Percentiles rank a stretch among this genome's conserved stretches.
Evolutionary conservation across 441 rosid genomes (phyloP).

Genomic region (Croton laevigatus): DNA sequence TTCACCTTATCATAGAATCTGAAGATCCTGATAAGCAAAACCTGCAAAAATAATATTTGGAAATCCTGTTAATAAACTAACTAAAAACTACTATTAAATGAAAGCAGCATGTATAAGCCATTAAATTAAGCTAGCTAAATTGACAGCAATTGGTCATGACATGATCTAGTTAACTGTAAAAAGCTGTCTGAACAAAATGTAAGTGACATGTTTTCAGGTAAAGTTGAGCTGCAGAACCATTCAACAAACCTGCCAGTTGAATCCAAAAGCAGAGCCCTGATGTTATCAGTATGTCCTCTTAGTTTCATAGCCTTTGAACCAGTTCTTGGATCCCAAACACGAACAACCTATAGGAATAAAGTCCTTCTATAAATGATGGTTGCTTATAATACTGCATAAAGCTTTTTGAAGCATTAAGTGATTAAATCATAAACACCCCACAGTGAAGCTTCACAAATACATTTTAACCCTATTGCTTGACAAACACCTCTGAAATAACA

Average conservation of each 20-base stretch:
- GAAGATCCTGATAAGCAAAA: slow-evolving; percentile 98
- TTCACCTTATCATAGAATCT: slow-evolving; percentile 97
- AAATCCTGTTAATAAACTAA: slow-evolving; percentile 9
- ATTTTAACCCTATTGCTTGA: slow-evolving; percentile 2
- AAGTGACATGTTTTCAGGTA: slow-evolving; percentile 2
- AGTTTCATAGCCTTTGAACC: slow-evolving; percentile 96
- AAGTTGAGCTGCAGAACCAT: slow-evolving; percentile 16
- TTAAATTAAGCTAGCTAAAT: slow-evolving; percentile 4
- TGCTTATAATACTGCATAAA: background rate
- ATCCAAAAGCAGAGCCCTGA: slow-evolving; percentile 91
- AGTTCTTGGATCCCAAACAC: slow-evolving; percentile 98
- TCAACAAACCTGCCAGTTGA: slow-evolving; percentile 78
- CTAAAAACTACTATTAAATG: background rate
- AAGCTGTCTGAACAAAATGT: background rate
- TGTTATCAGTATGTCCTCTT: slow-evolving; percentile 95
- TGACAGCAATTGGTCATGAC: background rate
- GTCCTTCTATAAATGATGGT: slow-evolving; percentile 7
- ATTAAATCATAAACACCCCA: background rate
- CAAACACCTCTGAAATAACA: background rate
- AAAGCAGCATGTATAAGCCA: slow-evolving; percentile 3
- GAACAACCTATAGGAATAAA: slow-evolving; percentile 67
- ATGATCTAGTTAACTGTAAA: background rate
- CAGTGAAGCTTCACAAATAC: slow-evolving; percentile 6
- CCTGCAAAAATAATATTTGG: slow-evolving; percentile 47
- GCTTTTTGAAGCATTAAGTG: slow-evolving; percentile 13